phyloP scores from a whole-genome alignment of 1,284 basidiomycete species.

The Marasmius oreades region DNA sequence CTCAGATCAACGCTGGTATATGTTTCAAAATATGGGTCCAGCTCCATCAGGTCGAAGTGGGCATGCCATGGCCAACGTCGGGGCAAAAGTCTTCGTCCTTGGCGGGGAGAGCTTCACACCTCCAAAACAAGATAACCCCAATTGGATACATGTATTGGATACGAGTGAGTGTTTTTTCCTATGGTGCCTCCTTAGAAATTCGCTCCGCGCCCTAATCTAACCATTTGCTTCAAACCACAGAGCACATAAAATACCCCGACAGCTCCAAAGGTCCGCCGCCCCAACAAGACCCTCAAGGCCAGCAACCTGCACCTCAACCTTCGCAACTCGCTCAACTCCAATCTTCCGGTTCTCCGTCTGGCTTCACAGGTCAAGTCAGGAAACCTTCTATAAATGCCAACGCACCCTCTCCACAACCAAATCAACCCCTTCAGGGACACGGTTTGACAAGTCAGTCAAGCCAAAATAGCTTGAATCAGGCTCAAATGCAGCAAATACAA shows the following conservation, averaged over 20 bases:
- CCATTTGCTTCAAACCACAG: conserved; percentile 30
- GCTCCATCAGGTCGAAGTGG: conserved; percentile 89
- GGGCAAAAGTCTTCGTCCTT: conserved; percentile 86
- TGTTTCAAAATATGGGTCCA: conserved; percentile 99
- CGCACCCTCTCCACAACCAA: background rate
- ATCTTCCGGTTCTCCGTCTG: background rate
- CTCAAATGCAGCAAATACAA: conserved; percentile 24
- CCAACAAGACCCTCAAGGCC: conserved; percentile 12
- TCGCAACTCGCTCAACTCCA: background rate
- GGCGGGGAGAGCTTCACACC: conserved; percentile 90
- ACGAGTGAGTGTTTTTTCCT: conserved; percentile 63
- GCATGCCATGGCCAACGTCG: conserved; percentile 92
- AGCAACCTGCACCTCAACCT: conserved; percentile 10
- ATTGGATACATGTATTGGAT: conserved; percentile 85
- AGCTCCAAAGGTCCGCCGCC: conserved; percentile 46
- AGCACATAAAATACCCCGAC: conserved; percentile 94
- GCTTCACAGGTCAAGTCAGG: background rate
- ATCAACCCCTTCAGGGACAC: background rate
- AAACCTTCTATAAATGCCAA: conserved; percentile 1
- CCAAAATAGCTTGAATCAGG: conserved; percentile 25
- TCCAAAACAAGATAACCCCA: conserved; percentile 77
- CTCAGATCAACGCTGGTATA: conserved; percentile 86
- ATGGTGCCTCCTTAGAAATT: conserved; percentile 7
- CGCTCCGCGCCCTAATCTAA: background rate
- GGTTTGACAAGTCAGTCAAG: background rate